Evolutionary conservation across 1,284 basidiomycete genomes (phyloP).

Genomic region (Rhizoctonia solani): DNA sequence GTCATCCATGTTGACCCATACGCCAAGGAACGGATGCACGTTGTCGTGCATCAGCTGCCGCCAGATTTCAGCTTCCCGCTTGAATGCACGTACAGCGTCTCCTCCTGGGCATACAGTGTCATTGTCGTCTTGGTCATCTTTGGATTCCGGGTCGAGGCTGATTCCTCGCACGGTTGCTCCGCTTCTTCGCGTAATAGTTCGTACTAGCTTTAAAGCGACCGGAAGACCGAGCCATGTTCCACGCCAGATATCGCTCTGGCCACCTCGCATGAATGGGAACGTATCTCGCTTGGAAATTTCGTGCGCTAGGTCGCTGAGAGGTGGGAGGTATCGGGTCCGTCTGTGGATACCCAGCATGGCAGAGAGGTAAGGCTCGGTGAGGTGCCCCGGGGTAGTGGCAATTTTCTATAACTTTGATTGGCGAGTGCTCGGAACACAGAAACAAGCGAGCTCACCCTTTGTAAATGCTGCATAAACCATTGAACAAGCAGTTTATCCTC

Average conservation of each 20-base stretch:
- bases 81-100: constrained; percentile 11
- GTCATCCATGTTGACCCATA: constrained; percentile 17
- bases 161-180: constrained; percentile 13
- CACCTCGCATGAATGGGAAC: constrained; percentile 17
- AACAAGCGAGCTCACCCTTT: not conserved
- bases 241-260: constrained; percentile 24
- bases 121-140: constrained; percentile 4
- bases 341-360: constrained; percentile 22
- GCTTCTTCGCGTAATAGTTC: constrained; percentile 26
- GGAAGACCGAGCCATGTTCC: constrained; percentile 35
- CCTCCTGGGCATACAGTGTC: constrained; percentile 1
- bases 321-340: constrained; percentile 12
- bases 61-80: constrained; percentile 20
- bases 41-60: constrained; percentile 27
- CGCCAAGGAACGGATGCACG: constrained; percentile 24
- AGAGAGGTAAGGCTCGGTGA: constrained; percentile 12
- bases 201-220: constrained; percentile 35
- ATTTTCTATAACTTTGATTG: constrained; percentile 6
- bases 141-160: not conserved
- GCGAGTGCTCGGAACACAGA: not conserved
- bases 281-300: constrained; percentile 11
- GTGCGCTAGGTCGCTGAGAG: constrained; percentile 12
- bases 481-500: constrained; percentile 19
- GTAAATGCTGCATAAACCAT: constrained; percentile 20
- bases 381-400: not conserved